A percentile compares a stretch with the other conserved stretches of the same genome.
Conservation (phyloP, 306 rosid species). For the Potentilla sterilis region DNA sequence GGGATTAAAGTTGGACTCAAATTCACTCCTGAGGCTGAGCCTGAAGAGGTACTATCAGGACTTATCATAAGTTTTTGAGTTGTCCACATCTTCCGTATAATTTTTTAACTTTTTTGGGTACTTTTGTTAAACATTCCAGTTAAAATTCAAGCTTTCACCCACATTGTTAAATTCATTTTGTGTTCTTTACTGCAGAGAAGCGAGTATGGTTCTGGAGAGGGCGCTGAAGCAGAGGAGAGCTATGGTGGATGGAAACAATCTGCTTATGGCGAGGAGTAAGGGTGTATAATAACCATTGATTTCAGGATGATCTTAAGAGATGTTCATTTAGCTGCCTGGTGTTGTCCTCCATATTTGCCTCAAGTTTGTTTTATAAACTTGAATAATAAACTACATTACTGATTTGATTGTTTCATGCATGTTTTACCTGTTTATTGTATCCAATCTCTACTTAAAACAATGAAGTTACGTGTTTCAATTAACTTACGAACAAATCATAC, state of each 20-base stretch:
- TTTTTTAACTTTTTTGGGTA: too few relatives aligned
- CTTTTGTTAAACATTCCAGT: too few relatives aligned
- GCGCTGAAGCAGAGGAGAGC: constrained; percentile 24
- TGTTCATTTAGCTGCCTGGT: neutral
- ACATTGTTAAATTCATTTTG: too few relatives aligned
- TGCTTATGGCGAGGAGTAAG: constrained; percentile 11
- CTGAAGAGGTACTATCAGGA: constrained; percentile 1
- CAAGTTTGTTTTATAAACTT: neutral
- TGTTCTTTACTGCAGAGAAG: neutral
- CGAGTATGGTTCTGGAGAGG: neutral
- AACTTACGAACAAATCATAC: neutral
- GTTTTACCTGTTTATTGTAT: neutral
- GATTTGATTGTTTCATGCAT: too few relatives aligned
- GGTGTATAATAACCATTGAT: neutral
- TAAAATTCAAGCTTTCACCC: too few relatives aligned
- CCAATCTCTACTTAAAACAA: neutral
- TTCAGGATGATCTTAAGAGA: neutral
- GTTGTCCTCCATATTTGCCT: neutral
- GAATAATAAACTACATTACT: too few relatives aligned
- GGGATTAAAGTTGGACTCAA: constrained; percentile 55
- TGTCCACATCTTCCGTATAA: neutral
- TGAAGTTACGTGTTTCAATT: neutral
- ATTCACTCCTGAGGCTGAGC: constrained; percentile 40
- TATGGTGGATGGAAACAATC: constrained; percentile 82
- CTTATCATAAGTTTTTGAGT: neutral